Base-by-base conservation (phyloP, 345 rosid genomes). In the Aurinia saxatilis region DNA sequence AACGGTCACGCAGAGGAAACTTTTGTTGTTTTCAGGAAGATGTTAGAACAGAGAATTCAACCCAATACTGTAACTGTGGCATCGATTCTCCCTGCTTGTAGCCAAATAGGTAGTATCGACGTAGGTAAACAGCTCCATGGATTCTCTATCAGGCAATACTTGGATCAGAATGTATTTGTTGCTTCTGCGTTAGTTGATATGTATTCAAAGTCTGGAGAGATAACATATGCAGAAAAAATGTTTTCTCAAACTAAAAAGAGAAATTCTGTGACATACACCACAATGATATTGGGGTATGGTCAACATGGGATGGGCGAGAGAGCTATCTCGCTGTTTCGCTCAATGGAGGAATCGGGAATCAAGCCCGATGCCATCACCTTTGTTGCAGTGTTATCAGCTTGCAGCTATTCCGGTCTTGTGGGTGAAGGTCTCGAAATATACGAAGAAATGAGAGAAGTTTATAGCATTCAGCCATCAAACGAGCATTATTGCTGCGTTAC, bases 61-160 rank as follows among this genome's bases (percentile, higher is more conserved):
- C 98, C 96, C 65, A 84, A 81, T 79, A 90, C 85, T 52, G 78
- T 84, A 55, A 83, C 95, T 2, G 36, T 86, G 69, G 88, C 96
- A 47, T 82, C 96, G 8, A 71, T 84, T 71, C 83, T 91, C 54
- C 96, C 95, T 58, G 91, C 90, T 35, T 88, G 88, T 77, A 79
- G 77, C 79, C 78, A 71, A 17, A 54, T 75, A 36, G 95, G 91
- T 67, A 84, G 70, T 67, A 33, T 80, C 52, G 80, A 80, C 65
- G 71, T 84, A 10, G 95, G 95, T 35, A 86, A 81, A 74, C 91
- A 91, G 76, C 72, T 91, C 37, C 96, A 88, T 67, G 95, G 87
- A 52, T 81, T 80, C 70, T 82, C 88, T 4, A 47, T 91, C 57
- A 86, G 88, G 53, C 68, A 77, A 58, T 68, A 68, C 61, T 75